Evolutionary conservation across 176 grass and related monocot species (phyloP), one percentile per base, ranked within the genome.

Genomic region (Carex cristatella): DNA sequence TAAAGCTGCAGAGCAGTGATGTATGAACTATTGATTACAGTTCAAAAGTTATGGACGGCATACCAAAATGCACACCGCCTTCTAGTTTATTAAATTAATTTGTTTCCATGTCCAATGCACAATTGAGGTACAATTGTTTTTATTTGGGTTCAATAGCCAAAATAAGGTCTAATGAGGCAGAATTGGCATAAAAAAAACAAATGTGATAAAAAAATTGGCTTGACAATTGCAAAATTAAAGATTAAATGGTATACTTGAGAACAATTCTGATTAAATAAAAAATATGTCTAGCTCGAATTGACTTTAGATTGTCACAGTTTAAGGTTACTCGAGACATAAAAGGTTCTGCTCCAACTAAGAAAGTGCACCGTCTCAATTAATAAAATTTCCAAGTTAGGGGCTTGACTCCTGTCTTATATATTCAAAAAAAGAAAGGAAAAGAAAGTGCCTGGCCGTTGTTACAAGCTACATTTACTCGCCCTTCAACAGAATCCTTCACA

Each of bases 401-500:
- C 9, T 51, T 51, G 48, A 51, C 9, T 10, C 48, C 10, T 51
- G 11, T 51, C 48, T 51, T 51, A 51, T 51, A 51, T 51, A 10
- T 8, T 7, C 1, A 51, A 51, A 51, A 51, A 51, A 10, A 2
- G 2, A 49, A 74, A 83, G 10, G 58, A 74, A 71, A 81, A 54
- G 32, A 61, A 63, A 59, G n/a, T 71, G 79, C 94, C 95, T 91
- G 73, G 51, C 89, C 92, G 92, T 90, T 93, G 84, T 63, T 94
- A 83, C 89, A 91, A 86, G 87, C 89, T 57, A 98, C 83, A 88
- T 98, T 98, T 84, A 98, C 75, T 37, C 91, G 89, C 3, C 89
- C 92, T 87, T 94, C 91, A 90, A 98, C 95, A 83, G 91, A 80
- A 91, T 94, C 92, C 18, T 88, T 82, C 84, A 98, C 89, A 86